Conservation (phyloP, 2,329 filamentous ascomycete species). For the Epichloe sp. region DNA sequence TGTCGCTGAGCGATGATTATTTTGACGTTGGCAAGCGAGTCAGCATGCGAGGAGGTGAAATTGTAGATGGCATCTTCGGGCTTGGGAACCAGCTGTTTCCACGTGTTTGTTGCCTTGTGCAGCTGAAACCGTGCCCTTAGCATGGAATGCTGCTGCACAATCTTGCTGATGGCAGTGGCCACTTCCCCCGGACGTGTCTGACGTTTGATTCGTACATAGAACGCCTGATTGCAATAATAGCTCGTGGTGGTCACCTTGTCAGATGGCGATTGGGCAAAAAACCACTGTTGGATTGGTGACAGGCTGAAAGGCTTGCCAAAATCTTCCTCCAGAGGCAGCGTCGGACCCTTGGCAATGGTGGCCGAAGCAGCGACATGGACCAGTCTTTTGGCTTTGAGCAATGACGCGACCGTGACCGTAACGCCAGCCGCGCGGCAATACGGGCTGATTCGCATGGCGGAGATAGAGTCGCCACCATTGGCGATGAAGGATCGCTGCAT, state of each 20-base stretch:
- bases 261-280: slow-evolving; percentile 3
- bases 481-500: slow-evolving; percentile 6
- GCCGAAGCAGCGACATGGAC: background rate
- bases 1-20: background rate
- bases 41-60: background rate
- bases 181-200: background rate
- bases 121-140: slow-evolving; percentile 4
- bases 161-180: background rate
- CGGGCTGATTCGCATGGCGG: slow-evolving; percentile 5
- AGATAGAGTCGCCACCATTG: slow-evolving; percentile 7
- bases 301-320: slow-evolving; percentile 1
- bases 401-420: background rate
- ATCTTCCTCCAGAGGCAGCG: background rate
- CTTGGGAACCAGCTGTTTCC: slow-evolving; percentile 1
- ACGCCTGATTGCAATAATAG: slow-evolving; percentile 4
- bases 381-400: background rate
- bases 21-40: background rate
- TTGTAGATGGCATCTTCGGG: background rate
- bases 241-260: background rate
- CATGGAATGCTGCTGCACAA: slow-evolving; percentile 7
- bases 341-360: background rate
- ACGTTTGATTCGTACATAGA: slow-evolving; percentile 1
- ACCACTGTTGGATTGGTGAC: slow-evolving; percentile 7
- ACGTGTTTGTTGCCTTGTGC: background rate
- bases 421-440: slow-evolving; percentile 1